Base-by-base conservation (phyloP, 345 rosid species). In the Passiflora organensis region DNA sequence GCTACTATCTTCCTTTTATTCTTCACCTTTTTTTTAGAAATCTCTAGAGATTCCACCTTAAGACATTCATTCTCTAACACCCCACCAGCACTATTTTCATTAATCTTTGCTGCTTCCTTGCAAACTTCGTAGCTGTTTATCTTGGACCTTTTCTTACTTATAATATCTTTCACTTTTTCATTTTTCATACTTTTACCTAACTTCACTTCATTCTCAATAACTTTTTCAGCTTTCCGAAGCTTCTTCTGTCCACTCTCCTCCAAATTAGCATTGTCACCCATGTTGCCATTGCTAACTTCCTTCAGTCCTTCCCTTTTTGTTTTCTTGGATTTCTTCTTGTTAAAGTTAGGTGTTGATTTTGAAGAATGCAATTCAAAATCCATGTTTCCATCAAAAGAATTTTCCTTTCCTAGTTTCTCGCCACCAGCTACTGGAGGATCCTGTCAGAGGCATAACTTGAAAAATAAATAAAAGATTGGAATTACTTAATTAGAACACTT, bases 341-440 rank as follows among this genome's bases (percentile, higher is more conserved):
- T 43, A 53, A 70, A 39, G 15, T 46, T 46, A 5, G 56, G 53
- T 21, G 46, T 32, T 54, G 45, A 28, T 32, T 65, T 55, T 17
- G 24, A 62, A 55, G 53, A 14, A 48, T 61, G 45, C 43, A 62
- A 41, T 13, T 52, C 62, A 43, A 57, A 53, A 58, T 80, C 70
- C 53, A 46, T 39, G n/a, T 61, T 69, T 62, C 67, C 70, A 54
- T 72, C 71, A 32, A 68, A 41, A 44, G 84, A 63, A 69, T 89
- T 80, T 55, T 86, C 93, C 70, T 79, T 83, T 15, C 84, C 87
- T 24, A 32, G 57, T 56, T 73, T 78, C 50, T 53, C 48, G 2
- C 67, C 79, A 20, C 71, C 72, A 67, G 60, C 63, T 39, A 59
- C 57, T 42, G 24, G 21, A 53, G 38, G 37, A 39, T 65, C 82